Conservation (phyloP, 176 grass and related monocot genomes). For the Musa acuminata region DNA sequence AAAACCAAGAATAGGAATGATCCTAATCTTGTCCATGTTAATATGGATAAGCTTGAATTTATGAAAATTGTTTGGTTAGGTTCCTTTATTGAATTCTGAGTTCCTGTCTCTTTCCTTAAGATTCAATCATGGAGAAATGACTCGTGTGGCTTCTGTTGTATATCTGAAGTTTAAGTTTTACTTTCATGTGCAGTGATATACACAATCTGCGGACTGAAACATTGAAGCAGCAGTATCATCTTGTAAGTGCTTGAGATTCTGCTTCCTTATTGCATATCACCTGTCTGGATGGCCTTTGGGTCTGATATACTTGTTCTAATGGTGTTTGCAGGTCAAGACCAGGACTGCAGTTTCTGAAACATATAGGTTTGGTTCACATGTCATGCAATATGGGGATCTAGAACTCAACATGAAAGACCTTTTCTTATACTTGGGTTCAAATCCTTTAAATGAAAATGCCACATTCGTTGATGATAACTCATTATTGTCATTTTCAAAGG, state of each 20-base stretch:
- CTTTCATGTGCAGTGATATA: slow-evolving; percentile 47
- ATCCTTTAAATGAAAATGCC: slow-evolving; percentile 56
- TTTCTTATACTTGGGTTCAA: slow-evolving; percentile 67
- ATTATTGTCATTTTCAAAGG: slow-evolving; percentile 25
- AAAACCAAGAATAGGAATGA: no score
- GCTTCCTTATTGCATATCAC: neutral
- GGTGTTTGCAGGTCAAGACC: slow-evolving; percentile 57
- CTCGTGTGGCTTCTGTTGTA: neutral
- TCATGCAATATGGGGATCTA: slow-evolving; percentile 84
- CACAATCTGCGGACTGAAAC: slow-evolving; percentile 82
- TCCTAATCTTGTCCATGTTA: no score
- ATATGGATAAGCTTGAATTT: no score
- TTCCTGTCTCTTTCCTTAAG: no score
- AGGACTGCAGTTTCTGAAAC: slow-evolving; percentile 51
- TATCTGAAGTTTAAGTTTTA: slow-evolving; percentile 2
- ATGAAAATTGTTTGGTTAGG: no score
- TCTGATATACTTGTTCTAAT: slow-evolving; percentile 19
- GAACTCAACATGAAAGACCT: slow-evolving; percentile 46
- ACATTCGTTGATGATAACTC: slow-evolving; percentile 53
- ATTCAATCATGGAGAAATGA: no score
- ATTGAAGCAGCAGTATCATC: slow-evolving; percentile 70
- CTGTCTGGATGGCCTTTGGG: neutral
- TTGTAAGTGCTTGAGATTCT: slow-evolving; percentile 31
- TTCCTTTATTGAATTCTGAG: no score
- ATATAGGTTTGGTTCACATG: slow-evolving; percentile 66